Conservation (phyloP, 306 rosid species). For the Pterocarpus santalinus region DNA sequence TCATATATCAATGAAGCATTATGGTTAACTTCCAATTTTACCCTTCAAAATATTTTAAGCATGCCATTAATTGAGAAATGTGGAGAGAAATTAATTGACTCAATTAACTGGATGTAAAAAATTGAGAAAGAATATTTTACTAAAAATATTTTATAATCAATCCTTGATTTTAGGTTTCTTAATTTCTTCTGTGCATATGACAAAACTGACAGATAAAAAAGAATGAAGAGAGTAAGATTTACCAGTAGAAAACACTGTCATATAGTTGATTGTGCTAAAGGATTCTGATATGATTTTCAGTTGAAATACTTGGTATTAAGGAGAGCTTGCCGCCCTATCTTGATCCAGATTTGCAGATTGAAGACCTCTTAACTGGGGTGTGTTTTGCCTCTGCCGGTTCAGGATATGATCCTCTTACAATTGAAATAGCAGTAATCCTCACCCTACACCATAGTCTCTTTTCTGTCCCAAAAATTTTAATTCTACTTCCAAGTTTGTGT, state of each 20-base stretch:
- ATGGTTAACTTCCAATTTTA: too few species aligned
- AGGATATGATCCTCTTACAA: conserved; percentile 57
- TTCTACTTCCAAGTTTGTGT: not conserved
- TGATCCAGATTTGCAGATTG: conserved; percentile 47
- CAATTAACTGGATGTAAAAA: too few species aligned
- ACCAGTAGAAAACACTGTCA: not conserved
- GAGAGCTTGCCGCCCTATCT: conserved; percentile 53
- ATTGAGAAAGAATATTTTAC: too few species aligned
- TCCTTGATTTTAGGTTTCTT: too few species aligned
- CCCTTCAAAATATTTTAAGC: too few species aligned
- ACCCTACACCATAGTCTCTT: not conserved
- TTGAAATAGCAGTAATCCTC: conserved; percentile 37
- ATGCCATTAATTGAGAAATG: too few species aligned
- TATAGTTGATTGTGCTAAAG: conserved; percentile 17
- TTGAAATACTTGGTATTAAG: conserved; percentile 52
- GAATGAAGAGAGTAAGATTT: too few species aligned
- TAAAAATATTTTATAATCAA: too few species aligned
- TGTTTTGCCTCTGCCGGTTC: conserved; percentile 58
- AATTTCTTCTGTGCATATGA: too few species aligned
- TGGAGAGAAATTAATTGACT: too few species aligned
- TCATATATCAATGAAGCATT: too few species aligned
- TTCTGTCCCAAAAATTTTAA: not conserved
- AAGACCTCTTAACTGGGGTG: conserved; percentile 61
- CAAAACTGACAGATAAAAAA: too few species aligned
- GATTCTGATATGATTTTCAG: conserved; percentile 38